Base-by-base conservation (phyloP, 192 early-diverging fungal genomes). In the Phycomyces blakesleeanus region DNA sequence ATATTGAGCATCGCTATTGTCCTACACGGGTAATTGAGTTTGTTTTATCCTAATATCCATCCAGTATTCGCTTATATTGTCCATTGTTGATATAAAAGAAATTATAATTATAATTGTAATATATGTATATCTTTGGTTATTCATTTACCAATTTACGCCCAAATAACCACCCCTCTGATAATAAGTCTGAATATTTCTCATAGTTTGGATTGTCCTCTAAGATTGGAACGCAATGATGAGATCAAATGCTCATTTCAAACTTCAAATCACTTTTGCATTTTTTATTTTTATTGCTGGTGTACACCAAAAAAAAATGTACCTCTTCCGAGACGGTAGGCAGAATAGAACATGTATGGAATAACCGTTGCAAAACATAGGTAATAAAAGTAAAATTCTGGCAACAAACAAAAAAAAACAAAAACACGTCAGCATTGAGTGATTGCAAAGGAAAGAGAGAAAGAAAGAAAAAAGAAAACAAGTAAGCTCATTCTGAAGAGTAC, bases 311-410 rank as follows among this genome's bases (percentile, higher is more conserved):
- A 69, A 81, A 74, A 1, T 65, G 9, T 77, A 85, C 79, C 85
- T 55, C 67, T 80, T 66, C 69, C 81, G 41, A 61, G 78, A 65
- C 76, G 65, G 57, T 80, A 79, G 63, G 79, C 78, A 0, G 81
- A 77, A 56, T 84, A 81, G 27, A 83, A 76, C 89, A 90, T 89
- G 57, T 78, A 78, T 3, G 85, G 69, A 14, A 91, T 59, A 1
- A 69, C 75, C 0, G 76, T 57, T n/a, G 73, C 49, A 39, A 89
- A 84, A 20, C 77, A 41, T 47, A 85, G 34, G 55, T 89, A 90
- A 69, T 93, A 90, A 16, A 83, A 18, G 68, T 86, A 85, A 74
- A 93, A 92, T 73, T 93, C 91, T 16, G 59, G 51, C n/a, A n/a
- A n/a, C n/a, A n/a, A n/a, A n/a, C n/a, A 47, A 18, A 18, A 3